Percentiles rank a stretch among this genome's conserved stretches.
Conservation (phyloP, 257 asterid genomes). For the Paraleonurus japonicus region DNA sequence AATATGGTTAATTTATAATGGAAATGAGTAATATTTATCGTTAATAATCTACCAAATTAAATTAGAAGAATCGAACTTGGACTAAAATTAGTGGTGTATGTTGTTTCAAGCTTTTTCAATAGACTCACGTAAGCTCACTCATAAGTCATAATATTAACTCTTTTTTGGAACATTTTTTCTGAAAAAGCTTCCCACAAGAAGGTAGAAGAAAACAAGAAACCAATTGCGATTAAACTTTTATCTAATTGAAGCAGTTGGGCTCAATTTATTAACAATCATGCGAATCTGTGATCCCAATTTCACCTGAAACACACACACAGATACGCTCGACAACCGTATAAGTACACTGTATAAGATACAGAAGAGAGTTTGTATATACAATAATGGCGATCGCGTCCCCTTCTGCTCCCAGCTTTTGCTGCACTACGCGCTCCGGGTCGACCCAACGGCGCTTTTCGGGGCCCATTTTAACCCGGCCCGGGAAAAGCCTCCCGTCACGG, state of each 20-base stretch:
- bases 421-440: background rate
- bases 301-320: conserved; percentile 11
- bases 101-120: no score
- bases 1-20: no score
- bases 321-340: background rate
- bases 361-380: background rate
- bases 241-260: background rate
- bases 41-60: no score
- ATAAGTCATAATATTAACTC: no score
- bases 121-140: no score
- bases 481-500: conserved; percentile 10
- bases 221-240: background rate
- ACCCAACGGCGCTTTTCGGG: conserved; percentile 28
- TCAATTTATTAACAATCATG: background rate
- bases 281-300: conserved; percentile 25
- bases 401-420: conserved; percentile 54
- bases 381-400: conserved; percentile 78
- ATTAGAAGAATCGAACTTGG: no score
- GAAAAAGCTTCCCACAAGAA: no score
- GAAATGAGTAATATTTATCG: no score
- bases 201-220: no score
- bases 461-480: conserved; percentile 17
- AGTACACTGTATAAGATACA: background rate
- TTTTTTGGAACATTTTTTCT: no score
- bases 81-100: no score